These are phyloP conservation scores for Yarrowia divulgata DNA, from an alignment of 805 yeast genomes.

Conservation along the genomic window DNA sequence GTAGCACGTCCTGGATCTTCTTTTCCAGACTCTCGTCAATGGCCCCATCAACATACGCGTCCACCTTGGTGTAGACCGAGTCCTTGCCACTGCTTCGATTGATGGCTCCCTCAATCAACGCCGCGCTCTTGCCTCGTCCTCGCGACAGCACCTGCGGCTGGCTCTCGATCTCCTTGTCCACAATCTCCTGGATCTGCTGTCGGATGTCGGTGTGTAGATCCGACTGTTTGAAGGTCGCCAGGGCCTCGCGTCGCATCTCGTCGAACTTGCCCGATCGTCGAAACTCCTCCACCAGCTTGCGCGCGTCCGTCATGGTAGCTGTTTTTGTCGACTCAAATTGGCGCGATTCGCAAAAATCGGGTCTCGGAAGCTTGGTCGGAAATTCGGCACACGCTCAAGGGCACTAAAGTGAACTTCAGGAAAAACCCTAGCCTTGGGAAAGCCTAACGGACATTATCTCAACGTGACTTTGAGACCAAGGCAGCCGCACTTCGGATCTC, in stretches of 20 bases:
- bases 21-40: conserved; percentile 38
- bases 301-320: conserved; percentile 18
- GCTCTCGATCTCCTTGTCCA: conserved; percentile 44
- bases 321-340: not conserved
- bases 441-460: conserved; percentile 24
- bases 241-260: conserved; percentile 23
- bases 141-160: conserved; percentile 44
- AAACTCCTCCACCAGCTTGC: conserved; percentile 37
- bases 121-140: conserved; percentile 46
- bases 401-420: not conserved
- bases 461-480: conserved; percentile 4
- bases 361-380: conserved; percentile 29
- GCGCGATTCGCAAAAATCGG: conserved; percentile 1
- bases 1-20: conserved; percentile 32
- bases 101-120: conserved; percentile 44
- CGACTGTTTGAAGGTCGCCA: conserved; percentile 17
- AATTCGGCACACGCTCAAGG: conserved; percentile 16
- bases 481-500: conserved; percentile 1
- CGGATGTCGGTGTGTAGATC: conserved; percentile 39
- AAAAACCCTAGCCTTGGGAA: conserved; percentile 20
- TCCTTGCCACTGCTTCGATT: conserved; percentile 41
- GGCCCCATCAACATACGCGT: conserved; percentile 38
- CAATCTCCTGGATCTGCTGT: conserved; percentile 43
- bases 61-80: conserved; percentile 41
- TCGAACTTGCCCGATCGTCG: conserved; percentile 38